Evolutionary conservation across 371 early-diverging fungal genomes (phyloP).

Genomic region (Polyrhizophydium stewartii): DNA sequence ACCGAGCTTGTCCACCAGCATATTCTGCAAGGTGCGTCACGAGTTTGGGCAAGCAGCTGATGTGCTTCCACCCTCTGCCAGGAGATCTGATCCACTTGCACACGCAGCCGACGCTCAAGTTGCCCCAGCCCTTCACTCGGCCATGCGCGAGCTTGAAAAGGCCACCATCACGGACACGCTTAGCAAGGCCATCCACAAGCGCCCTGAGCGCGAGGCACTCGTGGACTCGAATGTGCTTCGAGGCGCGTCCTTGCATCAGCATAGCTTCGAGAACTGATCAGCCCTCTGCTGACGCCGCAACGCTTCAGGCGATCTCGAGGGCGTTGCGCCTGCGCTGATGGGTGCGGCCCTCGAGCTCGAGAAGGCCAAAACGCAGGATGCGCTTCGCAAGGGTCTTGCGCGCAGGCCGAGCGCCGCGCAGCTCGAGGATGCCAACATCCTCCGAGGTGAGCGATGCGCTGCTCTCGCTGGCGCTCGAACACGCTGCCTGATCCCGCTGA

Average conservation of each 20-base stretch:
- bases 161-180: neutral
- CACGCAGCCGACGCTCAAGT: neutral
- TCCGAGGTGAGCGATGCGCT: neutral
- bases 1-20: neutral
- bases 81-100: too few species aligned
- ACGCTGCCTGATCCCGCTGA: too few species aligned
- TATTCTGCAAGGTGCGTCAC: neutral
- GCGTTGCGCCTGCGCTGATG: neutral
- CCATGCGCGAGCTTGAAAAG: neutral
- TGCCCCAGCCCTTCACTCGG: neutral
- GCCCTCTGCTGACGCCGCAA: too few species aligned
- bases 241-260: too few species aligned
- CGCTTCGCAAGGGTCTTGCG: neutral
- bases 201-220: neutral
- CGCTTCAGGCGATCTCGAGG: neutral
- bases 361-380: neutral
- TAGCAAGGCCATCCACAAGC: neutral
- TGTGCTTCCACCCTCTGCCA: too few species aligned
- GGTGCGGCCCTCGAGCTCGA: neutral
- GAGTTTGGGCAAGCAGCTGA: too few species aligned
- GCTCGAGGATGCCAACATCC: neutral
- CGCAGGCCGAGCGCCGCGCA: neutral
- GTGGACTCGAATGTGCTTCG: neutral
- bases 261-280: too few species aligned
- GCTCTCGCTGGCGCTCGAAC: too few species aligned